A percentile compares a stretch with the other conserved stretches of the same genome.
Conservation (phyloP, 495 filamentous ascomycete species). For the Hyaloscypha variabilis region DNA sequence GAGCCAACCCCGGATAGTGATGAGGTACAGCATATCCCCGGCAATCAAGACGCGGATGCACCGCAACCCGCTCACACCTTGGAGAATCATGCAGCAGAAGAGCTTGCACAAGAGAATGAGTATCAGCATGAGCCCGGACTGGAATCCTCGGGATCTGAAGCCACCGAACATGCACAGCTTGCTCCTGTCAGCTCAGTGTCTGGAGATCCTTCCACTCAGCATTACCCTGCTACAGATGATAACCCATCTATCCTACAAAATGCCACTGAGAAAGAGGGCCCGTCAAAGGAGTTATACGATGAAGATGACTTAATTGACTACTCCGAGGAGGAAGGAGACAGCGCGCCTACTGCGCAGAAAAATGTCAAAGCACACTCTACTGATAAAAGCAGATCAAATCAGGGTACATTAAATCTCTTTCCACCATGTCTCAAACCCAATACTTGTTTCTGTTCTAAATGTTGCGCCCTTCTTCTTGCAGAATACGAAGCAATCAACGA, state of each 20-base stretch:
- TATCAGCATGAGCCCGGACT: constrained; percentile 4
- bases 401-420: constrained; percentile 27
- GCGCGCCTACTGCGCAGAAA: constrained; percentile 37
- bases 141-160: neutral
- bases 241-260: neutral
- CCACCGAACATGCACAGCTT: neutral
- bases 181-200: neutral
- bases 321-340: constrained; percentile 43
- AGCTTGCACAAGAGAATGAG: neutral
- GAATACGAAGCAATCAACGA: constrained; percentile 25
- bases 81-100: neutral
- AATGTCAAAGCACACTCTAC: constrained; percentile 33
- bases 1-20: neutral
- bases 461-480: constrained; percentile 21
- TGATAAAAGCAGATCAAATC: constrained; percentile 13
- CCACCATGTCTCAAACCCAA: constrained; percentile 25
- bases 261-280: neutral
- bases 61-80: neutral
- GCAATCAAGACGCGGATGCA: neutral
- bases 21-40: neutral
- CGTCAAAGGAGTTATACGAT: neutral
- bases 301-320: constrained; percentile 39
- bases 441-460: constrained; percentile 32
- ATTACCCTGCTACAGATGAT: neutral
- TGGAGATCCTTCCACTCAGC: neutral